Percentiles rank a stretch among this genome's conserved stretches.
These are phyloP conservation scores for Candida chilensis DNA, from an alignment of 805 yeast genomes.

Conservation along the genomic window DNA sequence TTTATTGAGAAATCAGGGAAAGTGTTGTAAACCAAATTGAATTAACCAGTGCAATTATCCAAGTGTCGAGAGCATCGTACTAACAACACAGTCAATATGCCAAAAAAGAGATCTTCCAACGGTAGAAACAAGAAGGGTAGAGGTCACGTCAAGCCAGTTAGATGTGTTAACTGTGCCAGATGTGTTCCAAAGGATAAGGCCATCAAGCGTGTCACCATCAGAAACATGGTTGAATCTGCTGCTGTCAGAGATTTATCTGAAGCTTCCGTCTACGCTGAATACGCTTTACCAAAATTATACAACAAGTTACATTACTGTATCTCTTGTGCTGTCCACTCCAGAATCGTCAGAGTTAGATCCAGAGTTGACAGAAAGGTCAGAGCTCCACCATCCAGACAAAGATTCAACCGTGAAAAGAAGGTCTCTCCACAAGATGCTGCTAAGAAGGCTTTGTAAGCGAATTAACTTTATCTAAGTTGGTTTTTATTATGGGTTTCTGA, in stretches of 20 bases:
- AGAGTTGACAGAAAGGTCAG: conserved; percentile 98
- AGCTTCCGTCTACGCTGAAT: conserved; percentile 98
- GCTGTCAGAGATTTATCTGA: conserved; percentile 99
- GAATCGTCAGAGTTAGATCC: conserved; percentile 99
- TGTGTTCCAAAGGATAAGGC: conserved; percentile 99
- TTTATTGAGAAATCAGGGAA: too few relatives aligned
- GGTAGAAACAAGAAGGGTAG: conserved; percentile 99
- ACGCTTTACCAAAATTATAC: conserved; percentile 99
- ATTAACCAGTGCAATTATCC: too few relatives aligned
- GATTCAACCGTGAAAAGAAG: conserved; percentile 94
- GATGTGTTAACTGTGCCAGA: conserved; percentile 99
- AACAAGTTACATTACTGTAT: conserved; percentile 99
- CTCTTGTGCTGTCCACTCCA: conserved; percentile 99
- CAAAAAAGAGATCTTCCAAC: conserved; percentile 99
- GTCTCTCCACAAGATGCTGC: conserved; percentile 98
- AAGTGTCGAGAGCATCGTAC: too few relatives aligned
- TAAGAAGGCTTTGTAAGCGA: conserved; percentile 70
- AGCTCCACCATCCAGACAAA: conserved; percentile 98
- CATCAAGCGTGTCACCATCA: conserved; percentile 99
- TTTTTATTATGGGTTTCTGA: too few relatives aligned
- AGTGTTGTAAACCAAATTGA: too few relatives aligned
- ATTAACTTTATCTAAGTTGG: too few relatives aligned
- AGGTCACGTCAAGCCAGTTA: conserved; percentile 99
- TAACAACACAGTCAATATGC: conserved; percentile 53
- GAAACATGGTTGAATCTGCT: conserved; percentile 99